Percentiles rank a stretch among this genome's conserved stretches.
These are phyloP conservation scores for Turritis glabra DNA, from an alignment of 345 rosid genomes.

Conservation along the genomic window DNA sequence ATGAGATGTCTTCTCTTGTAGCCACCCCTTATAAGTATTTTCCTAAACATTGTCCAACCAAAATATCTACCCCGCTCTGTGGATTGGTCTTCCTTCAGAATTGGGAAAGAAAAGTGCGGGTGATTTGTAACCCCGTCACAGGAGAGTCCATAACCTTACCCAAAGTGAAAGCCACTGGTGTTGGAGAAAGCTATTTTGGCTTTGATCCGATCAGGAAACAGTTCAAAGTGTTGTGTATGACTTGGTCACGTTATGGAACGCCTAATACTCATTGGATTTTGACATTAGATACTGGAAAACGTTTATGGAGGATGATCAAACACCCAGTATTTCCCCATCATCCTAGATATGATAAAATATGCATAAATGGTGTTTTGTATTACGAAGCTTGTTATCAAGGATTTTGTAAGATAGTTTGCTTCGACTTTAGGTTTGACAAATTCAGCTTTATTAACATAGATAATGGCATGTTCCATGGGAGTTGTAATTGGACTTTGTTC, in stretches of 20 bases:
- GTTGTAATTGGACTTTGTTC: background rate
- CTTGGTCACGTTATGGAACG: background rate
- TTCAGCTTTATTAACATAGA: background rate
- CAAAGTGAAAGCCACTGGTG: background rate
- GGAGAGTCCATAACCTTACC: background rate
- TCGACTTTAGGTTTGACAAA: background rate
- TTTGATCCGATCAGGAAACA: background rate
- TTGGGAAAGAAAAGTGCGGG: background rate
- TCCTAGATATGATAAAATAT: background rate
- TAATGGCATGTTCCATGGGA: fast-evolving
- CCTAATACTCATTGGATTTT: constrained; percentile 6
- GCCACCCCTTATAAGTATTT: background rate
- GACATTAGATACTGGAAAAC: constrained; percentile 1
- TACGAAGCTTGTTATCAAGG: fast-evolving
- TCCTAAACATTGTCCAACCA: background rate
- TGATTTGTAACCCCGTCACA: background rate
- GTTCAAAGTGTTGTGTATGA: constrained; percentile 19
- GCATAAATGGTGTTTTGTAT: constrained; percentile 16
- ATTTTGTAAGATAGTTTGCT: background rate
- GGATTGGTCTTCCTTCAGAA: background rate
- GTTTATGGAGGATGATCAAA: background rate
- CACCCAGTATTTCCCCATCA: background rate
- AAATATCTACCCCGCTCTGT: background rate
- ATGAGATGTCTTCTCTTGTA: background rate
- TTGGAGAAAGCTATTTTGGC: background rate